Evolutionary conservation across 306 rosid genomes (phyloP).

Genomic region (Lathyrus oleraceus): DNA sequence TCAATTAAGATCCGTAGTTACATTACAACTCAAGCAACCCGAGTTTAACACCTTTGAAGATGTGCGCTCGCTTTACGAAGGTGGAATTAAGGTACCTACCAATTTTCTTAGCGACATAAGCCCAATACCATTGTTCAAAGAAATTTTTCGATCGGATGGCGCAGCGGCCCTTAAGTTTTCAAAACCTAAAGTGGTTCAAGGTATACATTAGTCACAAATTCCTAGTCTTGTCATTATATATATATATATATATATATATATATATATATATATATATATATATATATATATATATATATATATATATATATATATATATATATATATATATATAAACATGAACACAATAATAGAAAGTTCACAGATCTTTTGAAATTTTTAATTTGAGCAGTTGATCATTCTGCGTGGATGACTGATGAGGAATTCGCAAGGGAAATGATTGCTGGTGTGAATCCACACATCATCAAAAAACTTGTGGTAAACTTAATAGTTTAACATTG

Average conservation of each 20-base stretch:
- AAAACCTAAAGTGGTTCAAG: conserved; percentile 67
- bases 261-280: no score
- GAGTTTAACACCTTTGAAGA: conserved; percentile 67
- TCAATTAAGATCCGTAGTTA: conserved; percentile 40
- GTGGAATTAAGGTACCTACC: conserved; percentile 59
- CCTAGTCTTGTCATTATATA: background rate
- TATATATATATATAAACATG: background rate
- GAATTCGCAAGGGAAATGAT: conserved; percentile 77
- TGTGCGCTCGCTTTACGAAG: conserved; percentile 60
- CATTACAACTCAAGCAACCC: conserved; percentile 17
- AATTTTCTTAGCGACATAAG: conserved; percentile 45
- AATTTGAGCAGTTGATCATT: conserved; percentile 46
- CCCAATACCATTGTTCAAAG: conserved; percentile 60
- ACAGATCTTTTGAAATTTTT: conserved; percentile 9
- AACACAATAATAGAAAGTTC: background rate
- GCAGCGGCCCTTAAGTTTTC: conserved; percentile 56
- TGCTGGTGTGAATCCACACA: conserved; percentile 73
- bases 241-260: no score
- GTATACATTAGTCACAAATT: conserved; percentile 32
- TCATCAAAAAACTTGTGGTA: conserved; percentile 46
- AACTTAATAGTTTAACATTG: conserved; percentile 12
- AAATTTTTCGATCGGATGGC: conserved; percentile 66
- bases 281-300: no score
- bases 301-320: no score
- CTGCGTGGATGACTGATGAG: conserved; percentile 81